Evolutionary conservation across 257 asterid species (phyloP), one percentile per base, ranked within the genome.

Genomic region (Scutellaria barbata): DNA sequence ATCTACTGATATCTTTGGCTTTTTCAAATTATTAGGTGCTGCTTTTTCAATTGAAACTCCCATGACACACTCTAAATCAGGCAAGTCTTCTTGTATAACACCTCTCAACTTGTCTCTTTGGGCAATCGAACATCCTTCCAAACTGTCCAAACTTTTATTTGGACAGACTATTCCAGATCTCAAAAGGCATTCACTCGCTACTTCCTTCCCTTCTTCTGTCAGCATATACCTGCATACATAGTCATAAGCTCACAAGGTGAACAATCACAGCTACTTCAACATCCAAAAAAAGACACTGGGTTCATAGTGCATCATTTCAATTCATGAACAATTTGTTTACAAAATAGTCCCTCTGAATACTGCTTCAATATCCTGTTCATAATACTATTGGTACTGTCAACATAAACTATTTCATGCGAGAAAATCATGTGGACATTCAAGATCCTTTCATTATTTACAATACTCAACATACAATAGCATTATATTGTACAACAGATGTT

Each of bases 161-260:
- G 81, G 62, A 63, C 75, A 87, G 62, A 74, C 47, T 53, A 86
- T 76, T 63, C 93, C 90, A 66, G 98, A 94, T 81, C 98, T 92
- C 45, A 35, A 73, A 37, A 91, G 90, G 81, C 98, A 91, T 71
- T 89, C 95, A 39, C 69, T 86, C 10, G 99, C 99, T 45, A 80
- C 87, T 77, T 86, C 90, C 79, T 87, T 91, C 70, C 99, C 99
- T 85, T 89, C 96, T 68, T 86, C 96, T 2, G 98, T 86, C 83
- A 94, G 82, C 99, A 94, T 94, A 81, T 94, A 94, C 81, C 99
- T 94, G 85, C 69, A 74, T 64, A 18, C 51, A 51, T 59, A 59
- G 42, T 63, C 73, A 76, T 53, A 54, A 65, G 56, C 73, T 67
- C 40, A 37, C 10, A 20, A 52, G 8, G 3, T 25, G 68, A 42